phyloP scores from a whole-genome alignment of 257 asterid genomes.

The Solanum megistacrolobum region DNA sequence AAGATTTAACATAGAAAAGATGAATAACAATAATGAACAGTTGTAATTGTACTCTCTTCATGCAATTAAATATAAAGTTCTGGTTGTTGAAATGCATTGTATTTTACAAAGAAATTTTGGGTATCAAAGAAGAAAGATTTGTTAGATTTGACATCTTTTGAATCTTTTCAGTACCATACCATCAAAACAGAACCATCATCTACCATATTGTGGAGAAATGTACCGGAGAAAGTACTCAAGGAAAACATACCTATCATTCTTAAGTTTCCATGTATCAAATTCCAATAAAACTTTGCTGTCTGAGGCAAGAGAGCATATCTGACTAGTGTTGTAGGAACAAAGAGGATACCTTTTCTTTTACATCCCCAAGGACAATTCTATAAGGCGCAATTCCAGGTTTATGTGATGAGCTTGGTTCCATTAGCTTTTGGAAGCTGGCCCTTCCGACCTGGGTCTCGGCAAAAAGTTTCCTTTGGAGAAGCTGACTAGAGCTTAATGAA shows the following conservation, averaged over 20 bases:
- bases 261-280: neutral
- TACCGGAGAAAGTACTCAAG: neutral
- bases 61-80: neutral
- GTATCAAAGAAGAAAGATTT: neutral
- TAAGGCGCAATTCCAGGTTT: constrained; percentile 92
- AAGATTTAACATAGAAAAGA: neutral
- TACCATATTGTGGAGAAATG: neutral
- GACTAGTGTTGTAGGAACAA: neutral
- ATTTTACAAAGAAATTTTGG: neutral
- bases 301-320: neutral
- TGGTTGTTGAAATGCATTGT: neutral
- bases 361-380: constrained; percentile 80
- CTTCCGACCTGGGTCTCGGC: constrained; percentile 83
- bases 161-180: neutral
- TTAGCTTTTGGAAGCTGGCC: constrained; percentile 79
- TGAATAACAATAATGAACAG: neutral
- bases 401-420: constrained; percentile 82
- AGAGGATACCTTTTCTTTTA: constrained; percentile 67
- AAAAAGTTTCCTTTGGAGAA: constrained; percentile 63
- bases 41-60: neutral
- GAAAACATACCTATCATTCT: neutral
- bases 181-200: neutral
- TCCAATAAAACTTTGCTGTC: neutral
- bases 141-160: neutral
- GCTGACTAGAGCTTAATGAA: constrained; percentile 48